A percentile compares a stretch with the other conserved stretches of the same genome.
Evolutionary conservation across 1,139 yeast species (phyloP).

Genomic region (Zygosaccharomyces pseudobailii): DNA sequence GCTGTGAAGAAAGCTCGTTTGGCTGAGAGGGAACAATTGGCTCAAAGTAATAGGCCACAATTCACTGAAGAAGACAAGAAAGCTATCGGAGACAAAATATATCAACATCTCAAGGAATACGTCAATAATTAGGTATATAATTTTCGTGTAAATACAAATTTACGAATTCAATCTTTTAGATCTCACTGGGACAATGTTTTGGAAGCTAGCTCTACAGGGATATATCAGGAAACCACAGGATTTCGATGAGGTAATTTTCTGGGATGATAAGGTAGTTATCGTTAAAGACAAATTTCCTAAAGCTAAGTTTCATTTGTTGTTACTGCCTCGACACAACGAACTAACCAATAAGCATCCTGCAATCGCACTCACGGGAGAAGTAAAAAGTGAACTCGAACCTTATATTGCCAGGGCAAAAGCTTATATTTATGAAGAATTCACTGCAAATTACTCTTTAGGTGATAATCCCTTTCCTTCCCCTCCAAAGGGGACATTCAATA

Average conservation of each 20-base stretch:
- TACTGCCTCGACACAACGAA: slow-evolving; percentile 49
- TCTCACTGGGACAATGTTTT: slow-evolving; percentile 20
- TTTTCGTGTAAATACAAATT: slow-evolving; percentile 10
- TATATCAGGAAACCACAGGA: slow-evolving; percentile 39
- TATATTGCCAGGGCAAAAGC: slow-evolving; percentile 45
- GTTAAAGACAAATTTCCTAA: slow-evolving; percentile 63
- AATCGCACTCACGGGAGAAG: slow-evolving; percentile 42
- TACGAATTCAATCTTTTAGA: background rate
- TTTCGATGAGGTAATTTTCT: slow-evolving; percentile 34
- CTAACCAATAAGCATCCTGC: slow-evolving; percentile 50
- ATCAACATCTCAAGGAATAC: slow-evolving; percentile 17
- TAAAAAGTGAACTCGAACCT: slow-evolving; percentile 33
- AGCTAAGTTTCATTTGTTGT: slow-evolving; percentile 53
- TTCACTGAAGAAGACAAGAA: slow-evolving; percentile 66
- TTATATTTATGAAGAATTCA: slow-evolving; percentile 39
- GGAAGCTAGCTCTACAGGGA: slow-evolving; percentile 30
- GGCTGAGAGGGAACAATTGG: slow-evolving; percentile 46
- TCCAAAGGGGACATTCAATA: slow-evolving; percentile 18
- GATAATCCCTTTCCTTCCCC: slow-evolving; percentile 9
- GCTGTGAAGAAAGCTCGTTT: slow-evolving; percentile 52
- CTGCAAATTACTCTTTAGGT: slow-evolving; percentile 13
- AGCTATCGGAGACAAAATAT: slow-evolving; percentile 62
- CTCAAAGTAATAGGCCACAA: slow-evolving; percentile 43
- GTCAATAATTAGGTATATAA: slow-evolving; percentile 1
- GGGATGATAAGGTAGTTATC: slow-evolving; percentile 52